Evolutionary conservation across 164 flowering plant species (phyloP).

Genomic region (Vitis cinerea): DNA sequence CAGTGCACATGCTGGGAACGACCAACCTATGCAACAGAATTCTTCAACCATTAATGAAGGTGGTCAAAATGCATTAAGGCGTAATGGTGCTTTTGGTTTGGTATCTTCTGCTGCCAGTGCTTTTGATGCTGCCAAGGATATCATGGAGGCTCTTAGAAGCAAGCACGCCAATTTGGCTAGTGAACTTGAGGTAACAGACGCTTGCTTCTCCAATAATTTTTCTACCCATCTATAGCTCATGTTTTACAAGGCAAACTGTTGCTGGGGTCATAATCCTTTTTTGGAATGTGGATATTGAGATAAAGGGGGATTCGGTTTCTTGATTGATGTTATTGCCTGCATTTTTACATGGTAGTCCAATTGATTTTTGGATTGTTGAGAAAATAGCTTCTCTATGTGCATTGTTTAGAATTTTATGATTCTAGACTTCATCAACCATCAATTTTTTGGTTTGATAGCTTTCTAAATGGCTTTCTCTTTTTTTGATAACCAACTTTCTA

Average conservation of each 20-base stretch:
- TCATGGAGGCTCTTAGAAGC: slow-evolving; percentile 96
- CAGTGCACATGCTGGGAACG: slow-evolving; percentile 52
- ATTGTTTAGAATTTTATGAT: too few relatives aligned
- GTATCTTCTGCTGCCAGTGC: slow-evolving; percentile 88
- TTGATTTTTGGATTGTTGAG: not conserved
- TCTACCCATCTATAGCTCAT: too few relatives aligned
- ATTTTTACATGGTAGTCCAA: not conserved
- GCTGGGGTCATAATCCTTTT: not conserved
- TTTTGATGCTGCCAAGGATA: slow-evolving; percentile 96
- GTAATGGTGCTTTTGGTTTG: slow-evolving; percentile 61
- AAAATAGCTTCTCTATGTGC: too few relatives aligned
- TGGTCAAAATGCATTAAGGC: slow-evolving; percentile 65
- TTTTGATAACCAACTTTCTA: too few relatives aligned
- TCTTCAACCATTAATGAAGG: slow-evolving; percentile 59
- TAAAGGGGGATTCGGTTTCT: not conserved
- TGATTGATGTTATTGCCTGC: not conserved
- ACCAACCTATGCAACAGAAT: slow-evolving; percentile 65
- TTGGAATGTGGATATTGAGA: not conserved
- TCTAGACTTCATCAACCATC: too few relatives aligned
- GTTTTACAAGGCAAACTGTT: not conserved
- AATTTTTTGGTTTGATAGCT: too few relatives aligned
- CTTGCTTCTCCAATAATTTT: not conserved
- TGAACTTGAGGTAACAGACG: slow-evolving; percentile 83
- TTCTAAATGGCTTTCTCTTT: too few relatives aligned
- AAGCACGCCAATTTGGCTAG: slow-evolving; percentile 92